phyloP scores from a whole-genome alignment of 306 rosid genomes.

The Sesbania bispinosa region DNA sequence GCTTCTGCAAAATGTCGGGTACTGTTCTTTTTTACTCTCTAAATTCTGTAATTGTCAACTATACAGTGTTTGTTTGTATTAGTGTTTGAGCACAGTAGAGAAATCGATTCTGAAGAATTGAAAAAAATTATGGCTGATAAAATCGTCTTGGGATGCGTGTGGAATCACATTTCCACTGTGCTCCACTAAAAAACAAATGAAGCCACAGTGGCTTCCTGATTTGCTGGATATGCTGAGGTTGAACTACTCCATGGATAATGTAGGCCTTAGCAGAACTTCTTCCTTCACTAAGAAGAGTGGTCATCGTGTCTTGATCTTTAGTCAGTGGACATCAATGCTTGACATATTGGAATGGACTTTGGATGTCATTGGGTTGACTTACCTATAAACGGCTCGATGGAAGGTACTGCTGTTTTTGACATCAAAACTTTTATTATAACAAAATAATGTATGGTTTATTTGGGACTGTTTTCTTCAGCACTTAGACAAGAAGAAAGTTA shows the following conservation, averaged over 20 bases:
- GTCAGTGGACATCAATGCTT: constrained; percentile 99
- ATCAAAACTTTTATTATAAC: not conserved
- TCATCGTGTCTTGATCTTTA: constrained; percentile 85
- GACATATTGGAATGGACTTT: constrained; percentile 94
- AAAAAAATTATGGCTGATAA: no score
- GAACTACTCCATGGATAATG: constrained; percentile 28
- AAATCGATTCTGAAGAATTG: no score
- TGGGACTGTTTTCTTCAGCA: not conserved
- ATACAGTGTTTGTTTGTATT: not conserved
- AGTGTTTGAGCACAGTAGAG: no score
- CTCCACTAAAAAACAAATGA: no score
- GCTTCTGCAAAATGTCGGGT: constrained; percentile 92
- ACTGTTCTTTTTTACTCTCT: constrained; percentile 29
- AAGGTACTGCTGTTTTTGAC: constrained; percentile 50
- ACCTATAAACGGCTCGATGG: constrained; percentile 94
- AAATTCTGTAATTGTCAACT: constrained; percentile 15
- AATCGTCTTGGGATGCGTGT: no score
- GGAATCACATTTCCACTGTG: no score
- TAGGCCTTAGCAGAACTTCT: constrained; percentile 79
- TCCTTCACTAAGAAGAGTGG: constrained; percentile 74
- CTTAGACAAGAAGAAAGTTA: not conserved
- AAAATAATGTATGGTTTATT: not conserved
- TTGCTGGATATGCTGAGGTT: constrained; percentile 27
- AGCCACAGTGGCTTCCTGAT: not conserved
- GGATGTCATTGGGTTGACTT: constrained; percentile 90